Evolutionary conservation across 2,329 filamentous ascomycete genomes (phyloP), one percentile per base, ranked within the genome.

Genomic region (Claviceps maximensis): DNA sequence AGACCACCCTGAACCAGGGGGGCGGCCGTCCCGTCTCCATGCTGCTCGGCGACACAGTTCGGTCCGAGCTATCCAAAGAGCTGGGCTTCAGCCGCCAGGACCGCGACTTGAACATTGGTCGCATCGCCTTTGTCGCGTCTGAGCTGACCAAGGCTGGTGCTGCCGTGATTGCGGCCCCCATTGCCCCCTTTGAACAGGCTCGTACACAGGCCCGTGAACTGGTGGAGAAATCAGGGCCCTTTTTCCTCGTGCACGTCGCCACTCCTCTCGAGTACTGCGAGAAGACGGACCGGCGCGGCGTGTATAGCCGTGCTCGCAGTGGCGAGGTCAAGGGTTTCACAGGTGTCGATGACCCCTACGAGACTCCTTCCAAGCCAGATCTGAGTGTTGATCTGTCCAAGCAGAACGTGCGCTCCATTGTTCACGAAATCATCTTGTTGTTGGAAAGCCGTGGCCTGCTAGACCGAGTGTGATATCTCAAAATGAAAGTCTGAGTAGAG

Each of bases 301-400:
- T 95, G 65, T 98, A 97, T 72, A 79, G 79, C 59, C 80, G 82
- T 67, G 93, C 93, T 42, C 81, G 93, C 57, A 79, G 77, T 21
- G 93, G 93, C 54, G 87, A 95, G 75, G 94, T 98, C 72, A 93
- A 90, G 82, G 90, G 90, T 58, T 98, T 98, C 79, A 98, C 93
- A 8, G 93, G 93, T 63, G 89, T 98, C 54, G 91, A 97, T 67
- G 91, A 97, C 74, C 90, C 93, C 49, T 98, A 98, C 67, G 93
- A 98, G 82, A 67, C 71, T 23, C 93, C 93, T 10, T 63, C 72
- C 60, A 89, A 91, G 72, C 80, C 90, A 33, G 83, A 97, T 67
- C 76, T 98, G 59, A 81, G 82, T 5, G 91, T 97, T 41, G 86
- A 97, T 69, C 69, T 85, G 53, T 84, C 87, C 72, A 93, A 86